Base-by-base conservation (phyloP, 306 rosid species). In the Quercus ilex region DNA sequence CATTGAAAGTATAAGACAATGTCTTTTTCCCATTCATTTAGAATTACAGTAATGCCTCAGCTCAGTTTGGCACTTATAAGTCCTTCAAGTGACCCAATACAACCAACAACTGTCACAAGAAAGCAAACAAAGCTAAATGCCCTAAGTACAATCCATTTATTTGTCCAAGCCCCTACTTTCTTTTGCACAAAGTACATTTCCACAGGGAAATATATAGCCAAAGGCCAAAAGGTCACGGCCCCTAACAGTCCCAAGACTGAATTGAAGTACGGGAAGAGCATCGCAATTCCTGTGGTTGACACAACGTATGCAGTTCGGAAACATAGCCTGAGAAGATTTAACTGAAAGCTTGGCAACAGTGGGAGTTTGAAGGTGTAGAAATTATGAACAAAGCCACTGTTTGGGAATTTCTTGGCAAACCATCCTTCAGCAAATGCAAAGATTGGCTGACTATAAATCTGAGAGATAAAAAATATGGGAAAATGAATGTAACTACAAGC, bases 381-480 rank as follows among this genome's bases (percentile, higher is more conserved):
- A 12, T 80, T 56, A 71, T 88, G 74, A 64, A 91, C 83, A 82
- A 87, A 84, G 69, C 77, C 68, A 63, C 83, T 85, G 10, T 78
- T 78, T 1, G 90, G 83, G 68, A 80, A 86, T 69, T 62, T 78
- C 33, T 69, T 76, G 11, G 74, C 83, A 15, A 83, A 65, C 92
- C 91, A 91, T 55, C 59, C 86, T 74, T 91, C 94, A 23, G 84
- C 82, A 60, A 77, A 83, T 30, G 94, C 92, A 80, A 78, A 91
- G 49, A 88, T 79, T 67, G 94, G 91, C 81, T 91, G 94, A 83
- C 94, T 87, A 77, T 82, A 91, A 23, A 91, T 88, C 94, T 91
- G 88, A 80, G 52, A n/a, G 71, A 69, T 55, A 55, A 5, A 76
- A 5, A 76, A 59, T 62, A 72, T 6, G 7, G 3, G 64, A 17